Evolutionary conservation across 257 asterid genomes (phyloP), one percentile per base, ranked within the genome.

Genomic region (Eucommia ulmoides): DNA sequence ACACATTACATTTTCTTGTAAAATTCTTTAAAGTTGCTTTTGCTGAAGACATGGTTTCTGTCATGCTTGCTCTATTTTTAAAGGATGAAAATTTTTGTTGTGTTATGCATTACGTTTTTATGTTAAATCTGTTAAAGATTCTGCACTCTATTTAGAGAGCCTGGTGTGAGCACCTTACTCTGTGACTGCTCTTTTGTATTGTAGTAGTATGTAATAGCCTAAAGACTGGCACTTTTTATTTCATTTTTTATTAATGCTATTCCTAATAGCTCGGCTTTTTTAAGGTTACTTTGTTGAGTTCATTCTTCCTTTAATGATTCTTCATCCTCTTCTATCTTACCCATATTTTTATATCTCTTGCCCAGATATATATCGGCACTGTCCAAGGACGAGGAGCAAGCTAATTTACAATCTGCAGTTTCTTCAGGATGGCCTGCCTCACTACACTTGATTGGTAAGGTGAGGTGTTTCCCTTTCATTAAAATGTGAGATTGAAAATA

Each of bases 401-500:
- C 81, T 56, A 65, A 69, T 71, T 70, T 89, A 72, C 76, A 85
- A 58, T 56, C 65, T 24, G 94, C 93, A 59, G 51, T 82, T 58
- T 70, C 74, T 8, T 74, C 82, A 24, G 94, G 94, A 46, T 89
- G 98, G 98, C 97, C 97, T 45, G 93, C 94, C 23, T 82, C 98
- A 15, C 62, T 89, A 49, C 98, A 89, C 76, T 73, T 89, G 68
- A 89, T 89, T 63, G 98, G 98, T 62, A 89, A 89, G 98, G 98
- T 85, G 73, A 20, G 56, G 44, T 0, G n/a, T 33, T 17, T 58
- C 38, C 12, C 12, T 29, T 29, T 29, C 8, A 29, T 5, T 5
- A 29, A 29, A 29, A 29, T 5, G 38, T 7, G 38, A 29, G n/a
- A n/a, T n/a, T n/a, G n/a, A n/a, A n/a, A n/a, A n/a, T n/a, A n/a